Percentiles rank a stretch among this genome's conserved stretches.
These are phyloP conservation scores for Mycena rosella DNA, from an alignment of 768 basidiomycete genomes.

Conservation along the genomic window DNA sequence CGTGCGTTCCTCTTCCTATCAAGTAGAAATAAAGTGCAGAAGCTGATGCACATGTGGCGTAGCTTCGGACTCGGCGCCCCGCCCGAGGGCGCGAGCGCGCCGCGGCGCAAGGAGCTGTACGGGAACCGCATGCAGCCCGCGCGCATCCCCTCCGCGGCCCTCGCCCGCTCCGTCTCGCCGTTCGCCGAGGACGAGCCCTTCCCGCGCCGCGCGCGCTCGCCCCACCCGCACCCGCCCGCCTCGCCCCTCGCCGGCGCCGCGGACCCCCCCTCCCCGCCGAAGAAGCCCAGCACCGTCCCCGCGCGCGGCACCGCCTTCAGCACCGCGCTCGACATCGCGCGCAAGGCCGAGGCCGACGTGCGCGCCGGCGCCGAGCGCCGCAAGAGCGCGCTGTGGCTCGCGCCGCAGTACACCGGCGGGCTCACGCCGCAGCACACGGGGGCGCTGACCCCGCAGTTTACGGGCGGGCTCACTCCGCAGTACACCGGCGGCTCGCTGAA, in stretches of 20 bases:
- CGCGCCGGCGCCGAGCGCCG: constrained; percentile 32
- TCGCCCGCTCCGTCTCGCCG: constrained; percentile 26
- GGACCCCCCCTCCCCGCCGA: background rate
- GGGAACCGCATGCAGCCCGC: constrained; percentile 74
- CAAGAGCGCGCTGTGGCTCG: constrained; percentile 35
- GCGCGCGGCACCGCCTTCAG: constrained; percentile 52
- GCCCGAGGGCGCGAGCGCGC: constrained; percentile 65
- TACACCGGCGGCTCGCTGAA: constrained; percentile 7
- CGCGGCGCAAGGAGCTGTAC: constrained; percentile 75
- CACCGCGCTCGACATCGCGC: constrained; percentile 56
- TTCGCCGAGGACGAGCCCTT: constrained; percentile 47
- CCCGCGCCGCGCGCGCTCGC: background rate
- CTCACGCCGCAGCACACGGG: constrained; percentile 23
- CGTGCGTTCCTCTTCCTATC: constrained; percentile 14
- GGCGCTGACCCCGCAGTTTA: background rate
- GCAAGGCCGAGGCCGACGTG: constrained; percentile 52
- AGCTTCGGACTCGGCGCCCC: constrained; percentile 54
- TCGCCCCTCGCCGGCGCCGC: no score
- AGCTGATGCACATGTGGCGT: no score
- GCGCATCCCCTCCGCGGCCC: constrained; percentile 38
- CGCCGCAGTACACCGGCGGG: constrained; percentile 30
- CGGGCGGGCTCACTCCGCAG: constrained; percentile 1
- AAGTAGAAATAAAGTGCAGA: background rate
- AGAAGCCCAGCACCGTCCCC: constrained; percentile 20
- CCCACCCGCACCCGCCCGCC: no score